Evolutionary conservation across 805 yeast genomes (phyloP), one percentile per base, ranked within the genome.

Genomic region (Candida takata): DNA sequence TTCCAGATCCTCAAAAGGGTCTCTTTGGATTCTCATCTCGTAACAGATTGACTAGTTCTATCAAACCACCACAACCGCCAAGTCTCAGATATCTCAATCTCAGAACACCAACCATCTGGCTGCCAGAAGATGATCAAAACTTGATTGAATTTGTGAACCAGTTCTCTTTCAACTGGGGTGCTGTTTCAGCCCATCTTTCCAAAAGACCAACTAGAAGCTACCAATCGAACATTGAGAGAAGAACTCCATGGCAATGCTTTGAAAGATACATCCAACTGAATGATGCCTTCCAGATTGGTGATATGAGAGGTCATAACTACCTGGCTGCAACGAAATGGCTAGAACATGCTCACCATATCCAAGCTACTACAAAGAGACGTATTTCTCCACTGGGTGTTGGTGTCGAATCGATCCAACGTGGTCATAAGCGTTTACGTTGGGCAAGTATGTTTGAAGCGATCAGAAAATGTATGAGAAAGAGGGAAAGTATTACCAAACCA

Each of bases 171-270:
- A 92, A 92, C 54, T 92, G 98, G 98, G 87, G 80, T 42, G 71
- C 88, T 34, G 85, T 92, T 16, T 77, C 96, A 3, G 83, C 88
- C 6, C 84, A 83, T 52, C 64, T 92, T 55, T 71, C 82, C 30
- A 70, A 79, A 3, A 67, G 71, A 34, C 73, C 86, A 3, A 73
- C 85, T 0, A 69, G 76, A 44, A 74, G 80, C 11, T 87, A 85
- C 56, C 73, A 78, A 26, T 83, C 97, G 1, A 87, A 85, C 51
- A 85, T 87, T 38, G 97, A 92, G 58, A 74, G 97, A 51, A 72
- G 98, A 51, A 92, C 97, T 0, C 95, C 98, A 0, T 92, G 98
- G 98, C 97, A 90, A 57, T 90, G 97, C 57, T 92, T 92, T 63
- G 98, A 92, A 59, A 67, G 98, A 46, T 92, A 90, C 66, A 80